phyloP scores from a whole-genome alignment of 129 eudicot species.

The Artemisia tridentata region DNA sequence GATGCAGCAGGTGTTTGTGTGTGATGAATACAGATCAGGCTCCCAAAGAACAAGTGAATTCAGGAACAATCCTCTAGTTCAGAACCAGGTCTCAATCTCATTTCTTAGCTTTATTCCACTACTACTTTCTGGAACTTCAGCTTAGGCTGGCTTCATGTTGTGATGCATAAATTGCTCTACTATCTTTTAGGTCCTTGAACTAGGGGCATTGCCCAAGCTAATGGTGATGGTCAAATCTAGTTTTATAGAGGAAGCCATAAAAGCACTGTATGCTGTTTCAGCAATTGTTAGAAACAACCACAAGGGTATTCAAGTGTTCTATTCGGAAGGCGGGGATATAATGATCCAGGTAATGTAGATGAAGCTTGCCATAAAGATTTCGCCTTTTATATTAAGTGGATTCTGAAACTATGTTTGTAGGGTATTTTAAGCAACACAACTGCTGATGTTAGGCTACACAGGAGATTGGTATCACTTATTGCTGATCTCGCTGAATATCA shows the following conservation, averaged over 20 bases:
- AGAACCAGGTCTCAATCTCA: constrained; percentile 59
- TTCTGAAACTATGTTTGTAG: too few species aligned
- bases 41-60: too few species aligned
- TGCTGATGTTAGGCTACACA: too few species aligned
- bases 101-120: constrained; percentile 1
- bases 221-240: constrained; percentile 66
- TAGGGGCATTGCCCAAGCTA: constrained; percentile 59
- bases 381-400: constrained; percentile 6
- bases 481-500: too few species aligned
- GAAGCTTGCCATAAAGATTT: background rate
- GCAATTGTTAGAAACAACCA: constrained; percentile 74
- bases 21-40: too few species aligned
- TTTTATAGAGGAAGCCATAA: constrained; percentile 60
- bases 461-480: too few species aligned
- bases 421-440: too few species aligned
- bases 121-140: too few species aligned
- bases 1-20: too few species aligned
- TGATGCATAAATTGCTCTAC: constrained; percentile 7
- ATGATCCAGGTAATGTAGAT: constrained; percentile 66
- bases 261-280: constrained; percentile 87
- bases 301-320: constrained; percentile 60
- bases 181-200: constrained; percentile 57
- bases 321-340: constrained; percentile 58
- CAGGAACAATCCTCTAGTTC: constrained; percentile 82
- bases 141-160: background rate